Conservation (phyloP, 352 stramenopile species). For the Globisporangium carolinianum region DNA sequence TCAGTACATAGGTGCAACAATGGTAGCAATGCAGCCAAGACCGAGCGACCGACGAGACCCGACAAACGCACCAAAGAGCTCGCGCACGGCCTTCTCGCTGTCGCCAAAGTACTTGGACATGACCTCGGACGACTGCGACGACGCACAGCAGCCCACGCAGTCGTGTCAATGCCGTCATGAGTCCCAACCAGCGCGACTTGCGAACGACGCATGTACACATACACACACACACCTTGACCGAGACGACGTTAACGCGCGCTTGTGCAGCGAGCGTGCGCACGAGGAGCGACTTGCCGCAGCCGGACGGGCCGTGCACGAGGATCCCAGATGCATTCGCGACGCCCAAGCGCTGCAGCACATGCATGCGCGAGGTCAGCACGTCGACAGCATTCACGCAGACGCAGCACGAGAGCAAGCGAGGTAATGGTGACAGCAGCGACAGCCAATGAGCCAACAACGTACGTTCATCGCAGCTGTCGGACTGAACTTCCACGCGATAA, state of each 20-base stretch:
- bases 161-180: too few relatives aligned
- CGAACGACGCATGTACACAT: neutral
- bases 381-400: constrained; percentile 1
- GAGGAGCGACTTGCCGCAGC: constrained; percentile 79
- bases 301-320: constrained; percentile 71
- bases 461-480: constrained; percentile 58
- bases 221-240: constrained; percentile 49
- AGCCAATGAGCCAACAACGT: constrained; percentile 7
- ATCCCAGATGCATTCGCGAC: constrained; percentile 64
- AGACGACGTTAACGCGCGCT: constrained; percentile 70
- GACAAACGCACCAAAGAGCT: constrained; percentile 58
- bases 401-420: too few relatives aligned
- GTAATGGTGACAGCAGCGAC: neutral
- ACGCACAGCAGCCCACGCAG: too few relatives aligned
- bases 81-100: constrained; percentile 73
- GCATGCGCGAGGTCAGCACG: neutral
- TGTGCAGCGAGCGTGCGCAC: constrained; percentile 55
- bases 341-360: constrained; percentile 38
- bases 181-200: too few relatives aligned
- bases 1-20: neutral
- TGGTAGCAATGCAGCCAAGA: neutral
- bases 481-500: constrained; percentile 61
- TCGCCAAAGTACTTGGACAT: constrained; percentile 87
- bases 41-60: neutral
- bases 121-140: constrained; percentile 62